Conservation (phyloP, 495 filamentous ascomycete species). For the Rhypophila decipiens region DNA sequence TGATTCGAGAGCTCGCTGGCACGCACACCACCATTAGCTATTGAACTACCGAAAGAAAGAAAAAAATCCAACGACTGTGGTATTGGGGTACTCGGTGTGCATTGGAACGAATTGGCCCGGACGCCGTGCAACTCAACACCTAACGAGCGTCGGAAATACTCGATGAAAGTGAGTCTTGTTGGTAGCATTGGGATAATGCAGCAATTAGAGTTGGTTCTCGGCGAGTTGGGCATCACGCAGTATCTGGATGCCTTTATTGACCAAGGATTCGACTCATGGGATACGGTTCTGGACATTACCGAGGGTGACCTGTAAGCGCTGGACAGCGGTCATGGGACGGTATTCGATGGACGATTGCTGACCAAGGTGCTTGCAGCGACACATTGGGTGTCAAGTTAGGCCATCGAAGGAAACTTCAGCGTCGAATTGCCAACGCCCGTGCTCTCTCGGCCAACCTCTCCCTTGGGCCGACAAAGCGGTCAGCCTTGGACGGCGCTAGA, state of each 20-base stretch:
- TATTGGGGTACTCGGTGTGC: too few relatives aligned
- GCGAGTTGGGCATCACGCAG: constrained; percentile 65
- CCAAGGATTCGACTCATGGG: constrained; percentile 77
- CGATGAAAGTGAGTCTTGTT: too few relatives aligned
- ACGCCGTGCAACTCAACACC: too few relatives aligned
- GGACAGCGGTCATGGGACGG: neutral
- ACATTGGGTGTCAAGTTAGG: constrained; percentile 67
- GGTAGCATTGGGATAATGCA: constrained; percentile 36
- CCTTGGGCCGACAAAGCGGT: constrained; percentile 30
- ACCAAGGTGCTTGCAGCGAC: constrained; percentile 40
- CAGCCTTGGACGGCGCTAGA: constrained; percentile 31
- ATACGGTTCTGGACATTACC: constrained; percentile 70
- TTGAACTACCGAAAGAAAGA: too few relatives aligned
- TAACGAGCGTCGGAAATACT: too few relatives aligned
- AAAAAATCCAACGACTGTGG: too few relatives aligned
- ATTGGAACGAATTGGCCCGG: too few relatives aligned
- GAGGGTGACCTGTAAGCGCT: constrained; percentile 65
- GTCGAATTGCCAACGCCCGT: constrained; percentile 49
- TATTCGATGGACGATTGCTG: constrained; percentile 1
- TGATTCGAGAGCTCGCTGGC: constrained; percentile 18
- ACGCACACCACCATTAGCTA: constrained; percentile 8
- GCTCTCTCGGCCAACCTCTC: constrained; percentile 48
- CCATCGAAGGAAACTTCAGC: constrained; percentile 59
- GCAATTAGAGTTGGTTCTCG: constrained; percentile 51
- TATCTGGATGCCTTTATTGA: constrained; percentile 63